Evolutionary conservation across 2,329 filamentous ascomycete genomes (phyloP), one percentile per base, ranked within the genome.

Genomic region (Graphilbum fragrans): DNA sequence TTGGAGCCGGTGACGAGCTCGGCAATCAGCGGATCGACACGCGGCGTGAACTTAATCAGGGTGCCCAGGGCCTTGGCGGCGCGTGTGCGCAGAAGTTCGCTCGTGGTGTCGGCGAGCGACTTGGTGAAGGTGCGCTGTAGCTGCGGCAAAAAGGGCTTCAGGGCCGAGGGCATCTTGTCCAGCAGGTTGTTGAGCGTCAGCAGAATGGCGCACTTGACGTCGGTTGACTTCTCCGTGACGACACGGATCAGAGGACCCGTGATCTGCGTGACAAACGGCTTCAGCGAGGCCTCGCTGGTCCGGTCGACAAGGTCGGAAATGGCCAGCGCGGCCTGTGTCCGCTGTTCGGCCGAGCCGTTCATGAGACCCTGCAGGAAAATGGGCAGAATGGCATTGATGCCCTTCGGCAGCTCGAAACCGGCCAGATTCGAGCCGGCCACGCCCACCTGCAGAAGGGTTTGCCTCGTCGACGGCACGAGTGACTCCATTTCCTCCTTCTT

Each of bases 401-500:
- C 93, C 74, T 96, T 98, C 2, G 90, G 92, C 43, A 96, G 67
- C 52, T 78, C 72, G 65, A 98, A 98, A 29, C 92, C 93, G 32
- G 87, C 77, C 37, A 98, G 69, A 54, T 88, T 81, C 33, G 80
- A 74, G 22, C 92, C 92, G 34, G 87, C 67, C 35, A 94, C 85
- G 52, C 93, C 92, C 37, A 96, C 84, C 54, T 90, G 86, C 50
- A 85, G 80, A 41, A 98, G 70, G 2, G 85, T 81, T 59, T 93
- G 84, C 45, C 90, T 73, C 2, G 90, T 94, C 1, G 90, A 92
- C 41, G 77, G 67, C 17, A 94, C 87, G 36, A 98, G 71, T 1
- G 82, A 79, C 57, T 98, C 93, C 92, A 98, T 96, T 62, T 96
- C 90, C 57, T 98, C 93, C 61, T 98, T 98, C 56, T 81, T 82